These are phyloP conservation scores for Botrytis paeoniae DNA, from an alignment of 2,329 filamentous ascomycete genomes.

Conservation along the genomic window DNA sequence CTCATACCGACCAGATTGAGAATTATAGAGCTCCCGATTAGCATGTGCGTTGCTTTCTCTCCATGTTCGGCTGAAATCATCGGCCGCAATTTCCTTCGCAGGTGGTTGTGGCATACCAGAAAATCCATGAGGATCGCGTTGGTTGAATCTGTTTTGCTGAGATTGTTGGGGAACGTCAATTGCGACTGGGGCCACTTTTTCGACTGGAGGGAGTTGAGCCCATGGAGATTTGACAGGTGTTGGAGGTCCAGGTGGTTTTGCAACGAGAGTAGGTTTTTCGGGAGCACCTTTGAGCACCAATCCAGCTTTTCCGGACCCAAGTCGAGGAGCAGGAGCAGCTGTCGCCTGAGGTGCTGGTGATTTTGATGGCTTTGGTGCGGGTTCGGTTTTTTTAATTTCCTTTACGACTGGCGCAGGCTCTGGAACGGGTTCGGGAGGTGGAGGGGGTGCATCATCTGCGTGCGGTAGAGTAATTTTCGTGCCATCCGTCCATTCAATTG, in stretches of 20 bases:
- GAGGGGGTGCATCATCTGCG: slow-evolving; percentile 48
- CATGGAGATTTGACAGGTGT: slow-evolving; percentile 85
- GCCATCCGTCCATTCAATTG: slow-evolving; percentile 84
- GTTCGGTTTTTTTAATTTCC: slow-evolving; percentile 29
- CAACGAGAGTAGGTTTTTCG: slow-evolving; percentile 70
- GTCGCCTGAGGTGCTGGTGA: slow-evolving; percentile 36
- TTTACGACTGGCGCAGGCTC: slow-evolving; percentile 29
- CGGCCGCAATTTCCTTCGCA: slow-evolving; percentile 83
- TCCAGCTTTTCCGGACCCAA: slow-evolving; percentile 48
- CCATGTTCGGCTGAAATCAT: slow-evolving; percentile 89
- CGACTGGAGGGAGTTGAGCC: slow-evolving; percentile 81
- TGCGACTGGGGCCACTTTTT: slow-evolving; percentile 69
- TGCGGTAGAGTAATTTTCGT: slow-evolving; percentile 75
- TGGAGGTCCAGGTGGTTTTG: slow-evolving; percentile 65
- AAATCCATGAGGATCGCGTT: slow-evolving; percentile 54
- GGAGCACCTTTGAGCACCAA: slow-evolving; percentile 64
- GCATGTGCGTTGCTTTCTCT: slow-evolving; percentile 63
- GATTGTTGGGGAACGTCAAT: slow-evolving; percentile 51
- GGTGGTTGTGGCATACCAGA: slow-evolving; percentile 53
- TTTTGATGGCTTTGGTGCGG: slow-evolving; percentile 30
- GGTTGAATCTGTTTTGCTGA: slow-evolving; percentile 47
- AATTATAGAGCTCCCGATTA: slow-evolving; percentile 83
- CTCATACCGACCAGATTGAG: slow-evolving; percentile 91
- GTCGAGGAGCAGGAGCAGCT: slow-evolving; percentile 34
- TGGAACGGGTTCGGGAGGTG: slow-evolving; percentile 33